phyloP scores from a whole-genome alignment of 345 rosid species.

The Populus euphratica region DNA sequence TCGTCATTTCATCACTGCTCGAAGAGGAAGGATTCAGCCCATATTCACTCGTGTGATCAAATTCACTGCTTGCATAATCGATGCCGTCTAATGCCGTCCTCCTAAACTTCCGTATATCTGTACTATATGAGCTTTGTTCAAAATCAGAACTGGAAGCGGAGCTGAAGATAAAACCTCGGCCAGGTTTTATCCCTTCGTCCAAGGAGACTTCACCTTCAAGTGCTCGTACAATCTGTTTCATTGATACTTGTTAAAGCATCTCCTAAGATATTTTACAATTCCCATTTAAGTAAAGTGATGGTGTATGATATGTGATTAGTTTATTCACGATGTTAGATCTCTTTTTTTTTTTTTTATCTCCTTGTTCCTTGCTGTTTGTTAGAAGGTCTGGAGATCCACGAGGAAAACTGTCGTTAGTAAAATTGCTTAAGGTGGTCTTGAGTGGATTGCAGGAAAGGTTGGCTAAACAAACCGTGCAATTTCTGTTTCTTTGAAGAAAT shows the following conservation, averaged over 20 bases:
- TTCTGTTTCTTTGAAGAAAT: not conserved
- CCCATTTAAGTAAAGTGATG: not conserved
- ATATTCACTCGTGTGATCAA: not conserved
- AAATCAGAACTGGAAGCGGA: not conserved
- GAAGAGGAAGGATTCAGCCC: not conserved
- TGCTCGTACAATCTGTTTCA: slow-evolving; percentile 1
- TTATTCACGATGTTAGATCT: not conserved
- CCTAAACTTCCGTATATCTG: not conserved
- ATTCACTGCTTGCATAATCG: not conserved
- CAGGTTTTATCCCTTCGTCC: not conserved
- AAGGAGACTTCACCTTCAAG: not conserved
- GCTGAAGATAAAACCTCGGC: not conserved
- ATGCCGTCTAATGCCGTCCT: not conserved
- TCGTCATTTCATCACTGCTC: not conserved
- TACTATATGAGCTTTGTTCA: not conserved
- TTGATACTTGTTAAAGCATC: not conserved
- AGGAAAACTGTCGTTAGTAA: not conserved
- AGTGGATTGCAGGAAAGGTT: not conserved
- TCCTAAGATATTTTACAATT: not conserved
- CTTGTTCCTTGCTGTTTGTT: not conserved
- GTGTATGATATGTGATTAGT: not conserved
- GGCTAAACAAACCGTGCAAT: not conserved
- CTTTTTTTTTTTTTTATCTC: not conserved
- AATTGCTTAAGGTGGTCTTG: not conserved
- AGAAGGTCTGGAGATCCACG: not conserved